A percentile compares a stretch with the other conserved stretches of the same genome.
Conservation (phyloP, 139 green algal species). For the Picochlorum sp. region DNA sequence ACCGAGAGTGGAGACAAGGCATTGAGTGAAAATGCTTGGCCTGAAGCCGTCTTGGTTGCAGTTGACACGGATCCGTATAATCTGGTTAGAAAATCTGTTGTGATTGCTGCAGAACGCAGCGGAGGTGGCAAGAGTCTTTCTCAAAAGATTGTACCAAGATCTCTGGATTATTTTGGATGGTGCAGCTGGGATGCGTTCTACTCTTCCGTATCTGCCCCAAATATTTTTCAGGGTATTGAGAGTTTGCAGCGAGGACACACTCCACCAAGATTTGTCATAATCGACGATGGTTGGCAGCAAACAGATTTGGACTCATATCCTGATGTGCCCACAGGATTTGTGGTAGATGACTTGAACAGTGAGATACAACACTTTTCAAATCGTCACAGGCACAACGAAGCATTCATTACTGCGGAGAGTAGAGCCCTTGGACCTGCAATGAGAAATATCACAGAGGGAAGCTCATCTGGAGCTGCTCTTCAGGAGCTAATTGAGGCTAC, state of each 20-base stretch:
- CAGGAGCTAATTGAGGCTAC: constrained; percentile 16
- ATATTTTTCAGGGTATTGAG: constrained; percentile 19
- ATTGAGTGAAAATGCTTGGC: constrained; percentile 23
- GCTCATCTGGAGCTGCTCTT: constrained; percentile 15
- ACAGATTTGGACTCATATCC: constrained; percentile 41
- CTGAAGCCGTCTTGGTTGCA: constrained; percentile 27
- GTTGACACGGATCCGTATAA: constrained; percentile 42
- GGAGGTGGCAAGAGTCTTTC: constrained; percentile 47
- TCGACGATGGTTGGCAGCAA: constrained; percentile 63
- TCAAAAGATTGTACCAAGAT: constrained; percentile 63
- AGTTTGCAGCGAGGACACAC: constrained; percentile 37
- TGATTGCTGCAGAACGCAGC: constrained; percentile 53
- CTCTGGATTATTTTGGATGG: constrained; percentile 89
- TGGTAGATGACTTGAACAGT: neutral
- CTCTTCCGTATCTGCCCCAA: constrained; percentile 65
- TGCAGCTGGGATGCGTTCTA: constrained; percentile 91
- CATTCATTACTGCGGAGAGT: constrained; percentile 29
- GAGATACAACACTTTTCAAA: neutral
- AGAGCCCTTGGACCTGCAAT: constrained; percentile 26
- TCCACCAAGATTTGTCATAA: constrained; percentile 67
- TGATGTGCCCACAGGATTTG: neutral
- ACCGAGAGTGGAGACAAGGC: constrained; percentile 63
- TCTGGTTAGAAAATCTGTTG: constrained; percentile 52
- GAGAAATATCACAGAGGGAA: constrained; percentile 26
- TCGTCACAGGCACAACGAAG: constrained; percentile 5